These are phyloP conservation scores for Candida golubevii DNA, from an alignment of 805 yeast genomes.

Conservation along the genomic window DNA sequence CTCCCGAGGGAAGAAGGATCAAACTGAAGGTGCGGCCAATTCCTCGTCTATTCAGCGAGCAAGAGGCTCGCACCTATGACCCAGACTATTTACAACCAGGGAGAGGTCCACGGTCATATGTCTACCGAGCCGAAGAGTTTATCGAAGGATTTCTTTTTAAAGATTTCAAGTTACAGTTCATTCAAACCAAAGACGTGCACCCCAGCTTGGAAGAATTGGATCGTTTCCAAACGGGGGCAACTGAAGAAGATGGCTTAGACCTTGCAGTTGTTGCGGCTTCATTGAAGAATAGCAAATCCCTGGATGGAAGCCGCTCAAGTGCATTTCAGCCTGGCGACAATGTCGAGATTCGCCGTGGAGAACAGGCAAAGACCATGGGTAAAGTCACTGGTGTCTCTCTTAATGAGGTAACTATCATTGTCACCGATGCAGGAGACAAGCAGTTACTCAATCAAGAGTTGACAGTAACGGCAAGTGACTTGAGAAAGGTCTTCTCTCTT, in stretches of 20 bases:
- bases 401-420: slow-evolving; percentile 47
- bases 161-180: slow-evolving; percentile 76
- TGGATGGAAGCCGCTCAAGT: slow-evolving; percentile 26
- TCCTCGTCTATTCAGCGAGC: slow-evolving; percentile 80
- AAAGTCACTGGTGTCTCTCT: slow-evolving; percentile 62
- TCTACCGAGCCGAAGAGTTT: slow-evolving; percentile 85
- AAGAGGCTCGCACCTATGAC: slow-evolving; percentile 84
- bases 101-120: slow-evolving; percentile 53
- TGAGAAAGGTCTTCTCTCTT: slow-evolving; percentile 78
- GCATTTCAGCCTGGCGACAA: slow-evolving; percentile 89
- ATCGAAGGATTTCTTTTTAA: slow-evolving; percentile 83
- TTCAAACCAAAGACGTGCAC: slow-evolving; percentile 76
- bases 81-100: slow-evolving; percentile 67
- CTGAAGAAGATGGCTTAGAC: slow-evolving; percentile 80
- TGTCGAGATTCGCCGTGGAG: slow-evolving; percentile 89
- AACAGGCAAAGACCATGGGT: slow-evolving; percentile 87
- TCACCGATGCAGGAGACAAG: slow-evolving; percentile 54
- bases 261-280: slow-evolving; percentile 81
- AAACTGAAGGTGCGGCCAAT: slow-evolving; percentile 73
- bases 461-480: slow-evolving; percentile 76
- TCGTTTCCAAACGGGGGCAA: slow-evolving; percentile 65
- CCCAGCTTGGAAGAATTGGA: slow-evolving; percentile 90
- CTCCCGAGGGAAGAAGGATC: slow-evolving; percentile 38
- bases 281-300: slow-evolving; percentile 50
- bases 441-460: slow-evolving; percentile 53